Base-by-base conservation (phyloP, 163 green algal species). In the Coccomyxa subellipsoidea region DNA sequence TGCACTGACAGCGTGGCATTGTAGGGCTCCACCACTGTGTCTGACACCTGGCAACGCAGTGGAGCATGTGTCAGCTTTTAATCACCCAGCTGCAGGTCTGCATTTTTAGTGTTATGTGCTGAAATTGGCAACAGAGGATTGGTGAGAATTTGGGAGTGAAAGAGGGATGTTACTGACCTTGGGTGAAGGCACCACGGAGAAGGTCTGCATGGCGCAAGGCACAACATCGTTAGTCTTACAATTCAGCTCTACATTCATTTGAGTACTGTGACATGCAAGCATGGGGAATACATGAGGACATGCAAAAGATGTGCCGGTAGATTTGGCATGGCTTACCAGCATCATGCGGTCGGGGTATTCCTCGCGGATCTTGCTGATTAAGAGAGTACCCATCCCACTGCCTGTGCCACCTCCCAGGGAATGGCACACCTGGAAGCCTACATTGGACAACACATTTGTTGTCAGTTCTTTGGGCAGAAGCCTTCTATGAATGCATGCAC, bases 271-370 rank as follows among this genome's bases (percentile, higher is more conserved):
- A n/a, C n/a, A n/a, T n/a, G n/a, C n/a, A n/a, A n/a, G n/a, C n/a
- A n/a, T n/a, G 5, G 23, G 23, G 47, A 27, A 21, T 7, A 21
- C 23, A 59, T 27, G 23, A 59, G 21, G 47, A 59, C 21, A 18
- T 59, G 47, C 2, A 59, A 18, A 18, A 59, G 47, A 59, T 59
- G 47, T n/a, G n/a, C n/a, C n/a, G n/a, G n/a, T n/a, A n/a, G n/a
- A n/a, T n/a, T n/a, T n/a, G n/a, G n/a, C n/a, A 59, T 59, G 21
- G 18, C 66, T 34, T 73, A 34, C 66, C 66, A 97, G 88, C 97
- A 99, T 99, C 95, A 99, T 99, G 82, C 97, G 92, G 91, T 99
- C 97, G 80, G 96, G 96, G 92, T 99, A 99, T 82, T 92, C 89
- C 81, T 82, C 36, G 27, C 34, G 78, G 66, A 99, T 98, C 90